phyloP scores from a whole-genome alignment of 257 asterid species.

The Solanum peruvianum region DNA sequence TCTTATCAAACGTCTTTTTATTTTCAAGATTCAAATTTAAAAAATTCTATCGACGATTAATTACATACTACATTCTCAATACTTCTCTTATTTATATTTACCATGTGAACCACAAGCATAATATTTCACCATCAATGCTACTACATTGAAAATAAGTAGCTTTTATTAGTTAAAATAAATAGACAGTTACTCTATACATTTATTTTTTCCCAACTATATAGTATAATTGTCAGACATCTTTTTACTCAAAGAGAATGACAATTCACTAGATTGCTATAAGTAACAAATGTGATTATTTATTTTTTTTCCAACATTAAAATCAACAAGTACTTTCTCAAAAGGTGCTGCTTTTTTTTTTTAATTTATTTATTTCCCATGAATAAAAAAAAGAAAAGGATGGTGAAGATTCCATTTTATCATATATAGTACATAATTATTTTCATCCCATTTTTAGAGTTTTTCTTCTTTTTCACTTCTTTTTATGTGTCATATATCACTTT shows the following conservation, averaged over 20 bases:
- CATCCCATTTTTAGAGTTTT: neutral
- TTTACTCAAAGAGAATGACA: neutral
- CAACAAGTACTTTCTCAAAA: neutral
- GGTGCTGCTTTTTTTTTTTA: neutral
- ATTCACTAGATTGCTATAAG: neutral
- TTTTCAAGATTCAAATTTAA: neutral
- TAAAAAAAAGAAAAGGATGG: neutral
- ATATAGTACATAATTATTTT: neutral
- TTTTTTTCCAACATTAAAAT: neutral
- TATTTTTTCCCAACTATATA: neutral
- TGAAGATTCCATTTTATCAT: constrained; percentile 12
- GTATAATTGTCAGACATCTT: neutral
- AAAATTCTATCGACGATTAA: neutral
- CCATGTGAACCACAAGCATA: neutral
- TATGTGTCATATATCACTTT: neutral
- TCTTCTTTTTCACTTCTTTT: constrained; percentile 22
- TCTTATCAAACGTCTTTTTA: neutral
- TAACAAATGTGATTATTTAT: neutral
- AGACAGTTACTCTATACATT: neutral
- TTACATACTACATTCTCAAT: neutral
- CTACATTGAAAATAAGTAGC: neutral
- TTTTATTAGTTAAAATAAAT: neutral
- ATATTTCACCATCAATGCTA: neutral
- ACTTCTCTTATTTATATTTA: neutral
- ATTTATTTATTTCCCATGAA: neutral